Evolutionary conservation across 495 filamentous ascomycete species (phyloP), one percentile per base, ranked within the genome.

Genomic region (Pyrenopolyporus hunteri): DNA sequence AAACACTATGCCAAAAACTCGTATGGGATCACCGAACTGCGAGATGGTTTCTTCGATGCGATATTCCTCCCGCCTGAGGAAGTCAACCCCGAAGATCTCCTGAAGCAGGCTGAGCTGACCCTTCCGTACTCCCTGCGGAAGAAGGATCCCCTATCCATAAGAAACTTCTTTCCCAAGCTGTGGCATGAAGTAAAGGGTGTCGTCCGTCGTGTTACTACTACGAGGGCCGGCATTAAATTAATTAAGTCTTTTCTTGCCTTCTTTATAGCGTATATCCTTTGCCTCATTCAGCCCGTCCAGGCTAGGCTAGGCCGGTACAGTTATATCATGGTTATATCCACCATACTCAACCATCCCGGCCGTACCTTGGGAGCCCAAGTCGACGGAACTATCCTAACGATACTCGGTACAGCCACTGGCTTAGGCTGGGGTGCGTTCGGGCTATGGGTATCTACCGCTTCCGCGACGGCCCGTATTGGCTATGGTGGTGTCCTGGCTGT

Each of bases 11-110:
- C 67, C 3, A 57, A 64, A 22, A 64, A 65, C 25, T 57, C 80
- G 3, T 85, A 84, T 62, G 83, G 80, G 1, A 70, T 85, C 8
- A 71, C 78, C 37, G 83, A 86, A 55, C 57, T 77, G 11, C 73
- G 83, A 50, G 83, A 85, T 69, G 82, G 83, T 26, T 85, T 86
- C 65, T 86, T 85, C 56, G 83, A 86, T 68, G 80, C 82, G 4
- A 64, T 80, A 4, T 85, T 85, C 51, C 74, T 78, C 36, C 74
- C 74, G 14, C 78, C 82, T 1, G 73, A 74, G 8, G 66, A 75
- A 23, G 57, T 74, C 17, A 70, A 77, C 51, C 43, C 23, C 14
- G 66, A 74, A 37, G 62, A 57, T n/a, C 63, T 79, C 14, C 67
- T 73, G 62, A 61, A 55, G 55, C 60, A 74, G 43, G 77, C 73